phyloP scores from a whole-genome alignment of 2,329 filamentous ascomycete species.

The Trichoderma simmonsii region DNA sequence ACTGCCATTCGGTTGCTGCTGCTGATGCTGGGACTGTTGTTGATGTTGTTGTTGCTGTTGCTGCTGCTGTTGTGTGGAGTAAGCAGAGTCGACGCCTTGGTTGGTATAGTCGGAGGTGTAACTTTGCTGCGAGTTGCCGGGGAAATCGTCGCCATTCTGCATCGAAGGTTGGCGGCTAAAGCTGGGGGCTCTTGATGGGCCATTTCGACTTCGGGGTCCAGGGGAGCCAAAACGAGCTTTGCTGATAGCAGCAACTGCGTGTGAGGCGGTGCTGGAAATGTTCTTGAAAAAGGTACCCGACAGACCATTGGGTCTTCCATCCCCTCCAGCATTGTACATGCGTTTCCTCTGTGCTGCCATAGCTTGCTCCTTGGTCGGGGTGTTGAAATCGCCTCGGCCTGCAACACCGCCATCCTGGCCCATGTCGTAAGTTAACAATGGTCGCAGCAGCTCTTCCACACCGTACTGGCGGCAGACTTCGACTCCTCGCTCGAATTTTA shows the following conservation, averaged over 20 bases:
- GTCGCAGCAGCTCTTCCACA: constrained; percentile 72
- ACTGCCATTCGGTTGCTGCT: constrained; percentile 35
- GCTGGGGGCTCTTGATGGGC: constrained; percentile 63
- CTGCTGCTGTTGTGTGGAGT: constrained; percentile 52
- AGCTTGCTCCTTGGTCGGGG: constrained; percentile 96
- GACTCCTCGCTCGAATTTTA: constrained; percentile 85
- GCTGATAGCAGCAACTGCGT: constrained; percentile 92
- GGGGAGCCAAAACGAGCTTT: constrained; percentile 93
- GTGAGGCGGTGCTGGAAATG: constrained; percentile 88
- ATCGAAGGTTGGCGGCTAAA: constrained; percentile 70
- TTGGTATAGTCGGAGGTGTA: constrained; percentile 73
- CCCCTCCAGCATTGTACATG: constrained; percentile 70
- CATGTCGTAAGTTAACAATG: constrained; percentile 77
- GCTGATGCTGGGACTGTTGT: constrained; percentile 25
- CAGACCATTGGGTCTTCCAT: constrained; percentile 63
- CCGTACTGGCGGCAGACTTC: constrained; percentile 83
- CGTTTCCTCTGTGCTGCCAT: constrained; percentile 95
- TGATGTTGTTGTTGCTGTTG: not conserved
- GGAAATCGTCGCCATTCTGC: constrained; percentile 66
- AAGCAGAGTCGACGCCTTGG: constrained; percentile 59
- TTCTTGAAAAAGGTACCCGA: constrained; percentile 95
- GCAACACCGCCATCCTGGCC: constrained; percentile 69
- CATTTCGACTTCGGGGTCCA: constrained; percentile 62
- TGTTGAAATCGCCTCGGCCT: constrained; percentile 76
- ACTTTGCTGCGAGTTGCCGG: constrained; percentile 80